Base-by-base conservation (phyloP, 805 yeast species). In the Sugiyamaella boreocaroliniensis region DNA sequence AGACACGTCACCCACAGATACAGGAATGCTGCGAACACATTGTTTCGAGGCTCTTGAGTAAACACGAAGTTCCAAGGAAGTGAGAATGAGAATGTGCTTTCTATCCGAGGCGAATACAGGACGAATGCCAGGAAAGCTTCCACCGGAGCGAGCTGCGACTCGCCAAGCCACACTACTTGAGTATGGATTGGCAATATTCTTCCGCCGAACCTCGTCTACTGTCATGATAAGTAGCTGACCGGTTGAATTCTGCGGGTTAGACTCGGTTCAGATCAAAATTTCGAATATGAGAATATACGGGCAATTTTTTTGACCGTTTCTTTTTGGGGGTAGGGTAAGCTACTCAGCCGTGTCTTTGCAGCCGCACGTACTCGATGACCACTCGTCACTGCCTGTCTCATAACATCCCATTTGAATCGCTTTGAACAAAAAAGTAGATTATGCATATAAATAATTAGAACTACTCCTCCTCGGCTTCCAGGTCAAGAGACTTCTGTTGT, bases 401-500 rank as follows among this genome's bases (percentile, higher is more conserved):
- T n/a, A n/a, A n/a, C n/a, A n/a, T n/a, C n/a, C n/a, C n/a, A n/a
- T n/a, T n/a, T n/a, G n/a, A n/a, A n/a, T n/a, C 26, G 6, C 26
- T 22, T 22, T 22, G 26, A 22, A 4, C 6, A 22, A 22, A 22
- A 22, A 22, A 22, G 43, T 41, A 41, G 4, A 12, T 9, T 16
- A 41, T 41, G 15, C 4, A 41, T 16, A 15, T 41, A 11, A 41
- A 41, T 20, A 15, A 14, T 45, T 32, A 14, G 12, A 11, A 10
- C 37, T 32, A 32, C 37, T 56, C 58, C 15, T 80, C 84, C 40
- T 78, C 86, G 20, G 79, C 85, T 41, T 83, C 86, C 53, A 85
- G 64, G 22, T 78, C 80, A 41, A 72, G 54, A 6, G 75, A 78
- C 55, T 84, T 71, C 67, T 83, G 84, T 62, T 92, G 83, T 50